Base-by-base conservation (phyloP, 345 rosid species). In the Passiflora organensis region DNA sequence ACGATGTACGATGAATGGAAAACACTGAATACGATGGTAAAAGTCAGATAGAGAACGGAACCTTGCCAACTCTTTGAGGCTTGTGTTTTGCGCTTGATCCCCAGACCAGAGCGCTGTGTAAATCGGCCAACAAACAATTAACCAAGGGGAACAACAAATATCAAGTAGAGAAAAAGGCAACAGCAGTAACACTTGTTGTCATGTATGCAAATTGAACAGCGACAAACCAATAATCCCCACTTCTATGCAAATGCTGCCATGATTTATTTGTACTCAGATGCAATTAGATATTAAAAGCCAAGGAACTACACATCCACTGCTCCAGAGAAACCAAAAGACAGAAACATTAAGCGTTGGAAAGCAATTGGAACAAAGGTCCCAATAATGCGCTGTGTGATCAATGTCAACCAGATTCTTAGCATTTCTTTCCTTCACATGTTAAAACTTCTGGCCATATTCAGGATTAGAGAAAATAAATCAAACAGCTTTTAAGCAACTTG, bases 41-140 rank as follows among this genome's bases (percentile, higher is more conserved):
- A 15, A 36, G 51, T 43, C 2, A 19, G 18, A 24, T 38, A 19
- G 10, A 32, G 13, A 50, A 58, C 50, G 56, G 58, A 51, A 93
- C 96, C 99, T 87, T 93, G 85, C 96, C 99, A 68, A 93, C 99
- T 72, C 99, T 84, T 62, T 93, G 99, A 5, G 99, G 99, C 78
- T 89, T 93, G 83, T 93, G 99, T 74, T 93, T 93, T 4, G 52
- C 96, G 32, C 99, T 93, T 4, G 99, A 93, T 54, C 99, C 99
- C 99, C 99, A 93, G 9, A 89, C 96, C 25, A 93, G 66, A 55
- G 95, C 95, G 53, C 99, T 89, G 91, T 48, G 68, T 44, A 49
- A 71, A n/a, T 17, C 62, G 25, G 25, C 24, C 48, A 25, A 11
- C 28, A 32, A 9, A 28, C 32, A 48, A 23, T 55, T 55, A 6